Evolutionary conservation across 2,329 filamentous ascomycete species (phyloP).

Genomic region (Venturia oleaginea): DNA sequence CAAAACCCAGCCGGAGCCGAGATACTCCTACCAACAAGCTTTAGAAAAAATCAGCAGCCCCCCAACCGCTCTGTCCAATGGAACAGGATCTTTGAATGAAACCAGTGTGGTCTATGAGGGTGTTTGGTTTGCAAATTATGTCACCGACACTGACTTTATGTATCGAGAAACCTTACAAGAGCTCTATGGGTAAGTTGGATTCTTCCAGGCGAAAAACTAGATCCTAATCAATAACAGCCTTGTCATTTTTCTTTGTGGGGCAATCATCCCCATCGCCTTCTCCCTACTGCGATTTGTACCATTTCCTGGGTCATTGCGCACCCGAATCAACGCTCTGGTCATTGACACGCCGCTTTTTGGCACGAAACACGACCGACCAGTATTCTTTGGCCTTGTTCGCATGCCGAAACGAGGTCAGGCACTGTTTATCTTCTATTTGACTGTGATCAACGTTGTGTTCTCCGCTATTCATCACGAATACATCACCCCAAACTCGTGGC

Average conservation of each 20-base stretch:
- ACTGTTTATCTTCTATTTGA: conserved; percentile 36
- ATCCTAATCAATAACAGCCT: conserved; percentile 10
- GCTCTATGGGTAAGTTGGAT: conserved; percentile 4
- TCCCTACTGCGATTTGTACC: conserved; percentile 22
- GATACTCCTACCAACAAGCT: conserved; percentile 7
- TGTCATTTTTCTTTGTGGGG: conserved; percentile 20
- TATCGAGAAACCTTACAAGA: conserved; percentile 5
- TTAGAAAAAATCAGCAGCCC: background rate
- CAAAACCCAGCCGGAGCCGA: conserved; percentile 10
- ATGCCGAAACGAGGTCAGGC: conserved; percentile 35
- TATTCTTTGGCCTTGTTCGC: conserved; percentile 24
- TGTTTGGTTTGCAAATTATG: conserved; percentile 6
- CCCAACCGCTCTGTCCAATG: background rate
- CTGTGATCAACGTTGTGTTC: conserved; percentile 32
- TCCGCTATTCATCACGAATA: conserved; percentile 23
- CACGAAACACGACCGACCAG: conserved; percentile 22
- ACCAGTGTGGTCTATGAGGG: conserved; percentile 6
- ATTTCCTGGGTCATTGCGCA: conserved; percentile 19
- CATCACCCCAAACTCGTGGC: conserved; percentile 20
- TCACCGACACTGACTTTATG: conserved; percentile 8
- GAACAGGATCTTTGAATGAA: background rate
- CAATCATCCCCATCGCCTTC: conserved; percentile 21
- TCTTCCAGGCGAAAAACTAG: too few relatives aligned
- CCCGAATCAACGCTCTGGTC: conserved; percentile 25
- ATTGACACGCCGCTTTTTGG: conserved; percentile 26